Evolutionary conservation across 371 early-diverging fungal genomes (phyloP), one percentile per base, ranked within the genome.

Genomic region (Furculomyces boomerangus): DNA sequence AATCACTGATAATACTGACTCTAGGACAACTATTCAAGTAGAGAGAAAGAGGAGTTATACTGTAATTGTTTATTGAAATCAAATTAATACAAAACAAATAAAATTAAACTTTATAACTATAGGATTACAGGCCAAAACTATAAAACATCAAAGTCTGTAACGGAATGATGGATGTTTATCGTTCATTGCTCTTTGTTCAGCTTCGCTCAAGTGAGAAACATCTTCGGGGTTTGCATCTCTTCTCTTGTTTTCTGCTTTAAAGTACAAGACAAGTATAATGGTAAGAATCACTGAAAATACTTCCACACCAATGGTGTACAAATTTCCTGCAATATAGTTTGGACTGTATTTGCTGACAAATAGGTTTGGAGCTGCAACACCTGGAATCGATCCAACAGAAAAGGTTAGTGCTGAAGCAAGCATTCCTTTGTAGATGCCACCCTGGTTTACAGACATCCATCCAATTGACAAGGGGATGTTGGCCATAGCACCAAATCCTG

Each of bases 141-240:
- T 35, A 16, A 8, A 45, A 13, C 10, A 22, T 45, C 26, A 49
- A 7, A 49, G 28, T 49, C 18, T 45, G 56, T 56, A 56, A 18
- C 56, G 55, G 29, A 52, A 48, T n/a, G 26, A 29, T 26, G 56
- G 56, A 52, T 56, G 56, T 20, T 55, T 31, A 29, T 56, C 56
- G 29, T 52, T 44, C 55, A 56, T 27, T 10, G 14, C 24, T 3
- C 37, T 29, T 29, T 43, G 40, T 27, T 56, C 56, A 14, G 8
- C 7, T 18, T 50, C 50, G n/a, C 3, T 55, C 32, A 56, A 25
- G 18, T 52, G 26, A 30, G 56, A 56, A n/a, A 56, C 31, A 52
- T 56, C 56, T 22, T 55, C 50, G 20, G 40, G 40, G 16, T 29
- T 45, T 18, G 20, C 2, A 22, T 51, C 52, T 30, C 39, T 50